These are phyloP conservation scores for Ziziphus jujuba DNA, from an alignment of 306 rosid species.

Conservation along the genomic window DNA sequence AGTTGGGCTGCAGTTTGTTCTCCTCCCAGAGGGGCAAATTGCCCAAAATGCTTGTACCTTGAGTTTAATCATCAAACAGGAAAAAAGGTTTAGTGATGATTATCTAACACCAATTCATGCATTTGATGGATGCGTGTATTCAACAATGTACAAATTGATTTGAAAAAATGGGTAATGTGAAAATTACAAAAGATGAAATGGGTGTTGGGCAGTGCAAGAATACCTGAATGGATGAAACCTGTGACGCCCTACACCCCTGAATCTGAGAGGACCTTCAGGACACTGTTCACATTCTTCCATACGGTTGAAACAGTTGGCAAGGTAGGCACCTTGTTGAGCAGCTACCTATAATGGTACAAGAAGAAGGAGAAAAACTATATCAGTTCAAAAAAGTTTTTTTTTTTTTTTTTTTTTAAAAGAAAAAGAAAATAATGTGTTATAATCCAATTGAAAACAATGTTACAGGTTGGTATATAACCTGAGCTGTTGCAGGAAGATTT, in stretches of 20 bases:
- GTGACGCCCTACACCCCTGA: constrained; percentile 62
- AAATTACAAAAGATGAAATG: no score
- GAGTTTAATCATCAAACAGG: neutral
- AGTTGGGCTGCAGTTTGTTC: constrained; percentile 82
- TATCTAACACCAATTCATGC: no score
- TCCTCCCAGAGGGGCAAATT: constrained; percentile 93
- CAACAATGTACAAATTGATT: no score
- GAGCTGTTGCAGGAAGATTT: constrained; percentile 84
- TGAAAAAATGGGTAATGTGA: no score
- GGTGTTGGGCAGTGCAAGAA: neutral
- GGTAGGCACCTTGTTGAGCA: constrained; percentile 81
- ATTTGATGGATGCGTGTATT: no score
- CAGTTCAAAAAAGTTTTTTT: neutral
- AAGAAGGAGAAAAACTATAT: neutral
- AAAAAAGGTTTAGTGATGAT: neutral
- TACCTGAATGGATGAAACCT: constrained; percentile 68
- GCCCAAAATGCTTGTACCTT: constrained; percentile 85
- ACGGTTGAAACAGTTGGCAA: constrained; percentile 58
- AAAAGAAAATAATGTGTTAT: no score
- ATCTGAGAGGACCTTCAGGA: constrained; percentile 84
- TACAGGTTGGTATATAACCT: constrained; percentile 35
- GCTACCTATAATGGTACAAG: constrained; percentile 57
- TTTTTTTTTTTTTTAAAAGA: no score
- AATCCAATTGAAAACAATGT: no score
- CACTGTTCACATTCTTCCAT: constrained; percentile 30